phyloP scores from a whole-genome alignment of 805 yeast genomes.

The Sporopachydermia quercuum region DNA sequence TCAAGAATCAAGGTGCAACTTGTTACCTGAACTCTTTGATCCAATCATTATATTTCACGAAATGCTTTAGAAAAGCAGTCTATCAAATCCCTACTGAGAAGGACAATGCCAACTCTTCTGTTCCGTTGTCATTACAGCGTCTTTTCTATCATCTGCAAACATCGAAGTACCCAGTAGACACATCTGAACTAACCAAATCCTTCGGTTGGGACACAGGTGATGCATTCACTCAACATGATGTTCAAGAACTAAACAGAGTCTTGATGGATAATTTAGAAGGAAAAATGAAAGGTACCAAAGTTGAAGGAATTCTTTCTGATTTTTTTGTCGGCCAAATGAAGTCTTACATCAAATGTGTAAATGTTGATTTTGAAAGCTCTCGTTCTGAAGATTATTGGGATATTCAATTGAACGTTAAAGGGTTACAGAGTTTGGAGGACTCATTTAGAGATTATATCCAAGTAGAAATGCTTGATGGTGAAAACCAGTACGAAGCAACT shows the following conservation, averaged over 20 bases:
- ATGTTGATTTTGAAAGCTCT: slow-evolving; percentile 86
- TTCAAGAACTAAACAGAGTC: slow-evolving; percentile 89
- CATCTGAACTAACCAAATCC: slow-evolving; percentile 73
- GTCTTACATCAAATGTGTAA: slow-evolving; percentile 80
- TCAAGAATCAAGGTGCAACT: slow-evolving; percentile 95
- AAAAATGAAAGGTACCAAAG: slow-evolving; percentile 79
- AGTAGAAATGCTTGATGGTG: slow-evolving; percentile 82
- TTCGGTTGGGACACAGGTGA: slow-evolving; percentile 97
- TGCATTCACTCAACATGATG: slow-evolving; percentile 96
- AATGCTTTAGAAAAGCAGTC: slow-evolving; percentile 67
- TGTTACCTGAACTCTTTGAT: slow-evolving; percentile 87
- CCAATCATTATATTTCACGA: slow-evolving; percentile 83
- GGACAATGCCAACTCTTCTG: slow-evolving; percentile 39
- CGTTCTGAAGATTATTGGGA: slow-evolving; percentile 96
- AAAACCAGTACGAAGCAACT: slow-evolving; percentile 88
- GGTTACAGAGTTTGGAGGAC: slow-evolving; percentile 51
- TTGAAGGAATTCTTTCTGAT: slow-evolving; percentile 60
- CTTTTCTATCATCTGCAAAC: slow-evolving; percentile 69
- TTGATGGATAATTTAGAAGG: slow-evolving; percentile 87
- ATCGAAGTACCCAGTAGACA: slow-evolving; percentile 64
- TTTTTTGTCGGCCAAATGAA: slow-evolving; percentile 96
- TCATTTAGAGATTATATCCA: slow-evolving; percentile 81
- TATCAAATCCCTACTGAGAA: slow-evolving; percentile 76
- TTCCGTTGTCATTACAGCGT: slow-evolving; percentile 75
- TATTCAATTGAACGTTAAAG: slow-evolving; percentile 86